phyloP scores from a whole-genome alignment of 495 filamentous ascomycete species.

The Aspergillus asperescens region DNA sequence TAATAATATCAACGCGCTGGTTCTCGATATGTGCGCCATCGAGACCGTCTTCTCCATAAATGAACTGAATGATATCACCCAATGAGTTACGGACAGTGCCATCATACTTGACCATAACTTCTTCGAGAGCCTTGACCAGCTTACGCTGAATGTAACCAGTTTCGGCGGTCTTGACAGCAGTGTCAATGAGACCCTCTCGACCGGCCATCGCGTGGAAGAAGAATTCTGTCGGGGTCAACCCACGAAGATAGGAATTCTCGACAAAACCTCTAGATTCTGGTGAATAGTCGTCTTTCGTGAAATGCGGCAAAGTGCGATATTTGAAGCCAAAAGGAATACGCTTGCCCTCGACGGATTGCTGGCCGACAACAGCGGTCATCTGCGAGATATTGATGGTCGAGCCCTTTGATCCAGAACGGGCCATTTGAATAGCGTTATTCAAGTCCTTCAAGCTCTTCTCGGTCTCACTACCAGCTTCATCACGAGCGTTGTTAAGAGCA shows the following conservation, averaged over 20 bases:
- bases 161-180: constrained; percentile 97
- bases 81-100: constrained; percentile 95
- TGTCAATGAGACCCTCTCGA: constrained; percentile 99
- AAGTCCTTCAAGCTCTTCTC: constrained; percentile 87
- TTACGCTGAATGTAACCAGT: constrained; percentile 99
- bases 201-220: constrained; percentile 99
- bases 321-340: constrained; percentile 99
- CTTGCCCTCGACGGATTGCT: constrained; percentile 97
- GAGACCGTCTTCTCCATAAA: constrained; percentile 95
- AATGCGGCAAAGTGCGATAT: constrained; percentile 93
- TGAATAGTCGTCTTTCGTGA: constrained; percentile 98
- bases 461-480: constrained; percentile 87
- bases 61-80: constrained; percentile 93
- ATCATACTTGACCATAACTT: constrained; percentile 96
- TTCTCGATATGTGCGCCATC: constrained; percentile 88
- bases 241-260: constrained; percentile 97
- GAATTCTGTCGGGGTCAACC: constrained; percentile 91
- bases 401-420: constrained; percentile 91
- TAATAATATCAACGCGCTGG: constrained; percentile 81
- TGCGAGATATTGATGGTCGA: constrained; percentile 99
- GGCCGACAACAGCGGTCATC: constrained; percentile 95
- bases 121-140: constrained; percentile 95
- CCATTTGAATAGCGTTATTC: constrained; percentile 96
- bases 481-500: constrained; percentile 90
- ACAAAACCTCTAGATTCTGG: constrained; percentile 96